Evolutionary conservation across 2,329 filamentous ascomycete species (phyloP), one percentile per base, ranked within the genome.

Genomic region (Coniella lustricola): DNA sequence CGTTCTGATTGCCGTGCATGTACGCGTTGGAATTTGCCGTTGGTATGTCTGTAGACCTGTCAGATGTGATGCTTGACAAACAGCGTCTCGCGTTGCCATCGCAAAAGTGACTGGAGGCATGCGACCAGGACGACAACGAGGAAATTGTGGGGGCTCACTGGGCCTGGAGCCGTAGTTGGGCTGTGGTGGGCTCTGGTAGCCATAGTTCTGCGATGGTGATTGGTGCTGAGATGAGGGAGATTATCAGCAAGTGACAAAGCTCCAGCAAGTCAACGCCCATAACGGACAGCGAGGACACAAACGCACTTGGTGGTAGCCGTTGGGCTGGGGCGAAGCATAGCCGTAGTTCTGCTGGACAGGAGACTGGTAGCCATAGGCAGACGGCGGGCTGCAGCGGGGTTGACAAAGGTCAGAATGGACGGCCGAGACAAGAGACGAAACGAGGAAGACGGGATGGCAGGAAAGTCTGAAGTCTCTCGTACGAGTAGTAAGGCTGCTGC

Each of bases 1-100:
- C 77, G 55, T 65, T 65, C 44, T 74, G 73, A 56, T 79, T 79
- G 54, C 76, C 79, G 56, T 79, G 76, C 52, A 66, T 67, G 66
- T 75, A 80, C 55, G 72, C 69, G 60, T 79, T 78, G 46, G 74
- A 70, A 60, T 52, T 57, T 25, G 54, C 56, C 36, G 57, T 46
- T 4, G 59, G 58, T 50, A 59, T 55, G 36, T 39, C 52, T 54
- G 25, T 16, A 14, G 10, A 16, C 14, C 17, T 36, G 46, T 51
- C 31, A 54, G 49, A 31, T 35, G 38, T 17, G 16, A 41, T 14
- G 2, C 8, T 31, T 14, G 8, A 14, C 1, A n/a, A 25, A 5
- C 22, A 12, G 3, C 14, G 14, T 12, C 21, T 3, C 38, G n/a
- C 8, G 13, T 22, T 18, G 40, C 3, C 20, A 10, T 40, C 16